Percentiles rank a stretch among this genome's conserved stretches.
phyloP scores from a whole-genome alignment of 805 yeast species.

The Candida coquimbonensis region DNA sequence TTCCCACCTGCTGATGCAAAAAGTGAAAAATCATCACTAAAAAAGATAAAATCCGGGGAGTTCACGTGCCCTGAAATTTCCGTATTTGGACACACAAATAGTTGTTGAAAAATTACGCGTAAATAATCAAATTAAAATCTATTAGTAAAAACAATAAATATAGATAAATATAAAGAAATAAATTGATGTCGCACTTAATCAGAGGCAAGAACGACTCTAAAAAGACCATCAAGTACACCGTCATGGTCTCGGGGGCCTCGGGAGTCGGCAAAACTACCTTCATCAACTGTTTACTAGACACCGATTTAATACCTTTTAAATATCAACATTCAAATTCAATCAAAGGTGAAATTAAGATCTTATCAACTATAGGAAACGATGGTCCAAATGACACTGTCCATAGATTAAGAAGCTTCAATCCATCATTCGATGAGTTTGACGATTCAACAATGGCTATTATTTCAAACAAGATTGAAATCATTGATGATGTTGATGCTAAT shows the following conservation, averaged over 20 bases:
- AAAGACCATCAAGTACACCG: slow-evolving; percentile 67
- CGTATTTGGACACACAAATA: neutral
- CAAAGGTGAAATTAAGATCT: slow-evolving; percentile 21
- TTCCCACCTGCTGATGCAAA: too few species aligned
- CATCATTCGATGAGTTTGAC: slow-evolving; percentile 42
- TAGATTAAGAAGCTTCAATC: slow-evolving; percentile 54
- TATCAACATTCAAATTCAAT: slow-evolving; percentile 34
- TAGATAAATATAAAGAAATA: too few species aligned
- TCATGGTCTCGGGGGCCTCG: slow-evolving; percentile 65
- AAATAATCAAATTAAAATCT: neutral
- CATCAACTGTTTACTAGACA: slow-evolving; percentile 59
- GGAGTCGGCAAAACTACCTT: slow-evolving; percentile 79
- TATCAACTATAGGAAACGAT: slow-evolving; percentile 14
- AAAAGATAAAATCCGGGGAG: neutral
- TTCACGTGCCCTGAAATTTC: neutral
- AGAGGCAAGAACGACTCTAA: slow-evolving; percentile 60
- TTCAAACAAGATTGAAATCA: slow-evolving; percentile 51
- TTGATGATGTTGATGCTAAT: slow-evolving; percentile 47
- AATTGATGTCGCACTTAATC: slow-evolving; percentile 11
- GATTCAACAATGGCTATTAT: slow-evolving; percentile 77
- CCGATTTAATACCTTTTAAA: slow-evolving; percentile 53
- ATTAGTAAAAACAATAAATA: too few species aligned
- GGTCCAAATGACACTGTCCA: slow-evolving; percentile 20
- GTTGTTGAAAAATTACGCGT: neutral
- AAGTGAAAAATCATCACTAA: too few species aligned